phyloP scores from a whole-genome alignment of 352 stramenopile species.

The Pythium dissotocum region DNA sequence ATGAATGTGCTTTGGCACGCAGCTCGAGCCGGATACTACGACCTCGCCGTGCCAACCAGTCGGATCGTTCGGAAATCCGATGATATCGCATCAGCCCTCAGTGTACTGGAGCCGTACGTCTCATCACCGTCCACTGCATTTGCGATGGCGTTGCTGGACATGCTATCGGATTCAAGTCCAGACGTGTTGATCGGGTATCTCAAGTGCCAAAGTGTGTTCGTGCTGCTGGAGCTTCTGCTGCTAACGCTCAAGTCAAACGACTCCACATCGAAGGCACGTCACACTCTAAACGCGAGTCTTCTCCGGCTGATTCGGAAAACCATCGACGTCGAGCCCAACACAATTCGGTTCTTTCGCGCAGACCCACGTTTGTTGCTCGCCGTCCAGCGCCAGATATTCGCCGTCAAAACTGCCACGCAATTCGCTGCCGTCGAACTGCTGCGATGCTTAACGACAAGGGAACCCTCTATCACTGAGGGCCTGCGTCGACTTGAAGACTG shows the following conservation, averaged over 20 bases:
- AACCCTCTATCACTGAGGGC: not conserved
- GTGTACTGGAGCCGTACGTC: conserved; percentile 13
- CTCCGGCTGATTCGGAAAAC: conserved; percentile 10
- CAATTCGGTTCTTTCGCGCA: conserved; percentile 11
- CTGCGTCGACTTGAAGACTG: conserved; percentile 11
- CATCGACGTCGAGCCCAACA: conserved; percentile 10
- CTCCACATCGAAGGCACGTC: conserved; percentile 2
- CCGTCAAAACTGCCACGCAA: conserved; percentile 12
- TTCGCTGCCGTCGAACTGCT: conserved; percentile 14
- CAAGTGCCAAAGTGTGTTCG: conserved; percentile 9
- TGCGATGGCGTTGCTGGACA: conserved; percentile 14
- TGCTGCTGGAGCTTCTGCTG: conserved; percentile 16
- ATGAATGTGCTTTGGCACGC: conserved; percentile 12
- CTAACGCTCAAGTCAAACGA: conserved; percentile 3
- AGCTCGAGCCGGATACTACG: conserved; percentile 10
- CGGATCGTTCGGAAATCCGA: conserved; percentile 4
- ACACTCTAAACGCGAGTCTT: conserved; percentile 3
- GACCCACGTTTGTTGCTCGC: conserved; percentile 18
- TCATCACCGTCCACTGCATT: conserved; percentile 4
- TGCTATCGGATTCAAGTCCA: not conserved
- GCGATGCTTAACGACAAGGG: not conserved
- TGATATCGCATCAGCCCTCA: not conserved
- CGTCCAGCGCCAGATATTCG: conserved; percentile 10
- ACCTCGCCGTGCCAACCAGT: conserved; percentile 1
- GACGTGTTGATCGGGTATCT: conserved; percentile 6